Conservation (phyloP, 2,329 filamentous ascomycete genomes). For the Aspergillus sp. region DNA sequence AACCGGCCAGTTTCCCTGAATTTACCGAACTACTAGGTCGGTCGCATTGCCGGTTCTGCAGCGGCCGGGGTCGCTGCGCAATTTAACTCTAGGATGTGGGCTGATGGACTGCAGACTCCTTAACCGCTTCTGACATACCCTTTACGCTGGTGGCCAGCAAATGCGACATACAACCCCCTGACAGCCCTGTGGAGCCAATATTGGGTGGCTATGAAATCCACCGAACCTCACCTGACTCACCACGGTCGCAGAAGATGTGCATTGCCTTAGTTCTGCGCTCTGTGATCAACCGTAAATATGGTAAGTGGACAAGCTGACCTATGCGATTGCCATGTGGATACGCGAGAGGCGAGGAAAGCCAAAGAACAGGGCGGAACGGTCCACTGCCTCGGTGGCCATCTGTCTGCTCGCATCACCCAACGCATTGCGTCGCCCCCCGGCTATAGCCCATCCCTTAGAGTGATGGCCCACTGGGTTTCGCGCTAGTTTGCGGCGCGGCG, state of each 20-base stretch:
- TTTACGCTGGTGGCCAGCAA: slow-evolving; percentile 85
- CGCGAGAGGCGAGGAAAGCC: background rate
- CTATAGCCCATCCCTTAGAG: slow-evolving; percentile 15
- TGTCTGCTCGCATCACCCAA: background rate
- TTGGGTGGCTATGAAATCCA: slow-evolving; percentile 71
- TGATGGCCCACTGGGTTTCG: slow-evolving; percentile 28
- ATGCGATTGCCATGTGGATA: background rate
- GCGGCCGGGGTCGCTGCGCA: background rate
- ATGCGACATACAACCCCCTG: slow-evolving; percentile 74
- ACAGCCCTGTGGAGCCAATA: slow-evolving; percentile 72
- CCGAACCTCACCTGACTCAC: slow-evolving; percentile 69
- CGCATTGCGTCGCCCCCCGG: background rate
- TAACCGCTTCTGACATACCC: slow-evolving; percentile 72
- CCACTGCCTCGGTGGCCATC: background rate
- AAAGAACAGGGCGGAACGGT: background rate
- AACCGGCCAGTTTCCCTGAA: slow-evolving; percentile 71
- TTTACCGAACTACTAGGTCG: slow-evolving; percentile 78
- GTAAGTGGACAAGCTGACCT: slow-evolving; percentile 53
- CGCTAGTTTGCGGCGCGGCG: slow-evolving; percentile 28
- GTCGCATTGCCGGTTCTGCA: slow-evolving; percentile 40
- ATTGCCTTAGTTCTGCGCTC: slow-evolving; percentile 74
- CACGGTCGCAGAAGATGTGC: slow-evolving; percentile 73
- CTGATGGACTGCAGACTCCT: slow-evolving; percentile 59
- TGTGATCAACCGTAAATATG: slow-evolving; percentile 67
- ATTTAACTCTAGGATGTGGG: slow-evolving; percentile 1